phyloP scores from a whole-genome alignment of 495 filamentous ascomycete species.

The Aspergillus homomorphus region DNA sequence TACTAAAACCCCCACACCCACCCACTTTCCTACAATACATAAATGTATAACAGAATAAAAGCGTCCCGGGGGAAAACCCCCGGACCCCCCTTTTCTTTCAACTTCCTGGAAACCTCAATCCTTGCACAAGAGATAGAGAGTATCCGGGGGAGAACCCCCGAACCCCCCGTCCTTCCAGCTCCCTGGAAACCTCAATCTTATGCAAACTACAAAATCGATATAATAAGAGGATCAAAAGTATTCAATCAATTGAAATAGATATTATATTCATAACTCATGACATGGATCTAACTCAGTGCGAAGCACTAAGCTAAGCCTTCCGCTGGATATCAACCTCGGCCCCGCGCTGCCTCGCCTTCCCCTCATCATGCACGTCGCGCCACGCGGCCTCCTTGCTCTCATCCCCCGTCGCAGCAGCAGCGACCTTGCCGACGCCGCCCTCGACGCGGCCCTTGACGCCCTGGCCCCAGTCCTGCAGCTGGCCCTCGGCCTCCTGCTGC shows the following conservation, averaged over 20 bases:
- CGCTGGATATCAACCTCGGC: slow-evolving; percentile 70
- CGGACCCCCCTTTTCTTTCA: no score
- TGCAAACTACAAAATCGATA: neutral
- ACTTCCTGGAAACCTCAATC: no score
- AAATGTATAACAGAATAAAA: no score
- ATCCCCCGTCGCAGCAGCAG: slow-evolving; percentile 72
- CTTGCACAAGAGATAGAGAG: no score
- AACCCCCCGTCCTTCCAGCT: neutral
- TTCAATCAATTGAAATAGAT: neutral
- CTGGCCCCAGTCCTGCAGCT: slow-evolving; percentile 69
- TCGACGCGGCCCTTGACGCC: slow-evolving; percentile 70
- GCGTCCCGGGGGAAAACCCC: no score
- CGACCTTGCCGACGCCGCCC: slow-evolving; percentile 66
- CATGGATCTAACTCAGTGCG: no score
- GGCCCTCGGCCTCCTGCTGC: slow-evolving; percentile 78
- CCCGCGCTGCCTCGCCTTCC: slow-evolving; percentile 82
- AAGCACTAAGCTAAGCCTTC: neutral
- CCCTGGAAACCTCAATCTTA: no score
- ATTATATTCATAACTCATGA: neutral
- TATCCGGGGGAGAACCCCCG: neutral
- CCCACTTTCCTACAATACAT: no score
- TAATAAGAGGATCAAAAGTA: no score
- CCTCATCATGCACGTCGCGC: slow-evolving; percentile 70
- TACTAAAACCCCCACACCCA: no score
- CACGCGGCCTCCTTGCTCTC: slow-evolving; percentile 55